phyloP scores from a whole-genome alignment of 441 rosid species.

The Mallotus repandus region DNA sequence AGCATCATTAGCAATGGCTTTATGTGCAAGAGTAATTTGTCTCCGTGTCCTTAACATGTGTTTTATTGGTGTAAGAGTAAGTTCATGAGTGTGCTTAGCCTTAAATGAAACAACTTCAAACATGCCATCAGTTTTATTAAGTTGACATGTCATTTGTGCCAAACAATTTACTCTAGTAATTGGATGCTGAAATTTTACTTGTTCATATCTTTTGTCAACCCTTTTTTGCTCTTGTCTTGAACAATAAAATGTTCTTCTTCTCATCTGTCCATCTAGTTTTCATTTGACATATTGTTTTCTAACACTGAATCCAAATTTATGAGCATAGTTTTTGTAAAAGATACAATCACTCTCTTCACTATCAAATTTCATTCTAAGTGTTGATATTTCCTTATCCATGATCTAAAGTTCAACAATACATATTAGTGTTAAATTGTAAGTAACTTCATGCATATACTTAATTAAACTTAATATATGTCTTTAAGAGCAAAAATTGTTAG shows the following conservation, averaged over 20 bases:
- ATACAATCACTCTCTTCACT: not conserved
- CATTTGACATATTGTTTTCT: not conserved
- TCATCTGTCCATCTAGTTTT: not conserved
- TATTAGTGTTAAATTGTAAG: not conserved
- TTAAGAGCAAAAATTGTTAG: too few species aligned
- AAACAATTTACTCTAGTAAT: not conserved
- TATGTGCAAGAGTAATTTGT: not conserved
- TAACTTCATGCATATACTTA: too few species aligned
- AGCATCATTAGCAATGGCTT: not conserved
- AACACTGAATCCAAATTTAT: not conserved
- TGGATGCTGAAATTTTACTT: slow-evolving; percentile 6
- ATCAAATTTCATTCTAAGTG: not conserved
- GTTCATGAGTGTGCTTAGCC: not conserved
- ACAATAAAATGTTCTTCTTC: not conserved
- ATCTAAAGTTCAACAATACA: not conserved
- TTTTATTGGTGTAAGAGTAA: not conserved
- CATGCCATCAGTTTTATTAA: not conserved
- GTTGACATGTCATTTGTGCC: not conserved
- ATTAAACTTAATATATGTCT: too few species aligned
- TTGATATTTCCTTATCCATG: not conserved
- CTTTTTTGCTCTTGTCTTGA: not conserved
- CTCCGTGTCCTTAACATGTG: not conserved
- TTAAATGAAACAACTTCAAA: not conserved
- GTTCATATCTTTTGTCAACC: not conserved
- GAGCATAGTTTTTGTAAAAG: slow-evolving; percentile 1